Percentiles rank a stretch among this genome's conserved stretches.
Evolutionary conservation across 305 asterid genomes (phyloP).

Genomic region (Solanum hybrid): DNA sequence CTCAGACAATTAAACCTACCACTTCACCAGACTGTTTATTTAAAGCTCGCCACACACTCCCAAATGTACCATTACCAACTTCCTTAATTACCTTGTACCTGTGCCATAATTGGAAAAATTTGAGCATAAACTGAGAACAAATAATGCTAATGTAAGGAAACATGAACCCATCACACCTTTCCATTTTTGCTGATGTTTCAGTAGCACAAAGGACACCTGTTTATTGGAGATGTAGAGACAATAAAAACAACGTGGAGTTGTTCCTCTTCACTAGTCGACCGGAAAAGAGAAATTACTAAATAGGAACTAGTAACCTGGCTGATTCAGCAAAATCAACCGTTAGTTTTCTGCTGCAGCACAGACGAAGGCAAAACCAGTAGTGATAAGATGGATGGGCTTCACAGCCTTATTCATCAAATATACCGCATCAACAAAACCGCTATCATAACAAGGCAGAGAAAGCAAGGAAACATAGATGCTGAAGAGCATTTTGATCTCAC

Average conservation of each 20-base stretch:
- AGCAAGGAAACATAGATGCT: constrained; percentile 14
- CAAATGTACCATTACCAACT: constrained; percentile 94
- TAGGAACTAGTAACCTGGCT: constrained; percentile 28
- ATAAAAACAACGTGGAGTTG: constrained; percentile 19
- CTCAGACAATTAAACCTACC: constrained; percentile 33
- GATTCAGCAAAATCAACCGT: constrained; percentile 39
- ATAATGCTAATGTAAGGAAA: not conserved
- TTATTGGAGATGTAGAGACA: constrained; percentile 22
- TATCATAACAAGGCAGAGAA: constrained; percentile 7
- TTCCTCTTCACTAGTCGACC: constrained; percentile 11
- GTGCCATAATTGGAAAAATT: constrained; percentile 1
- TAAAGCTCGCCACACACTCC: constrained; percentile 91
- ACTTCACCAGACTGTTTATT: constrained; percentile 88
- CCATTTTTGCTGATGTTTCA: constrained; percentile 45
- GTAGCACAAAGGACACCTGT: constrained; percentile 27
- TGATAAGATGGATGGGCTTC: constrained; percentile 35
- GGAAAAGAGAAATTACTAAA: constrained; percentile 20
- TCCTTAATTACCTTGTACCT: constrained; percentile 84
- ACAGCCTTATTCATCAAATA: constrained; percentile 40
- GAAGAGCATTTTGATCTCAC: constrained; percentile 33
- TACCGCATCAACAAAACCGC: constrained; percentile 17
- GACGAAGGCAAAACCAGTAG: constrained; percentile 21
- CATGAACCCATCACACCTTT: constrained; percentile 38
- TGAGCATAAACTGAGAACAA: constrained; percentile 9
- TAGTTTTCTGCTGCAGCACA: constrained; percentile 14